Percentiles rank a stretch among this genome's conserved stretches.
Conservation (phyloP, 352 stramenopile genomes). For the Peronosclerospora sorghi region DNA sequence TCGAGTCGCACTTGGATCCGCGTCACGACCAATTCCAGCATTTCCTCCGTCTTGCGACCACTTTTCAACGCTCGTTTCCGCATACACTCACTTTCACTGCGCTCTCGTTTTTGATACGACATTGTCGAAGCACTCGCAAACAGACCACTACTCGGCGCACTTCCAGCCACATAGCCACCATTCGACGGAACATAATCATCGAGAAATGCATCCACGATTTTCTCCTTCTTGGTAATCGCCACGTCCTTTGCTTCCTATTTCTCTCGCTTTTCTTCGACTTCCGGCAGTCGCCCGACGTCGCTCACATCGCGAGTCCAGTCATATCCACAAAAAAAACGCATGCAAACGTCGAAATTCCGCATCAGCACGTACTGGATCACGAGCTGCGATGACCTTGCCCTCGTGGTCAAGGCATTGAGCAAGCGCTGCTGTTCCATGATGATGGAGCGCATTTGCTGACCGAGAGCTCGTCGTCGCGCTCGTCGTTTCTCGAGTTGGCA, state of each 20-base stretch:
- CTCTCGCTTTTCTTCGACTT: conserved; percentile 4
- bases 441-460: too few species aligned
- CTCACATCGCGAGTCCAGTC: conserved; percentile 61
- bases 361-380: conserved; percentile 73
- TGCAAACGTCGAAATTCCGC: conserved; percentile 81
- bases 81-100: not conserved
- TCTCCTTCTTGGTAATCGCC: conserved; percentile 37
- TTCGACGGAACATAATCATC: conserved; percentile 76
- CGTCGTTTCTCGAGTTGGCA: too few species aligned
- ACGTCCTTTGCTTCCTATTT: conserved; percentile 3
- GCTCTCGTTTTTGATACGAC: conserved; percentile 27
- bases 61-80: conserved; percentile 61
- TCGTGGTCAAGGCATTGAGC: too few species aligned
- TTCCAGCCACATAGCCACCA: conserved; percentile 43
- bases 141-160: conserved; percentile 17
- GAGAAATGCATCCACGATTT: conserved; percentile 64
- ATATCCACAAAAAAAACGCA: conserved; percentile 79
- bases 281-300: conserved; percentile 25
- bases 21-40: conserved; percentile 74
- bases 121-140: conserved; percentile 27
- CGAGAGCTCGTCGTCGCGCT: too few species aligned
- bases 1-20: conserved; percentile 79
- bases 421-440: too few species aligned
- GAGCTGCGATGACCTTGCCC: too few species aligned
- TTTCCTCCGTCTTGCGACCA: conserved; percentile 81